Percentiles rank a stretch among this genome's conserved stretches.
phyloP scores from a whole-genome alignment of 2,329 filamentous ascomycete species.

The Bipolaris victoriae region DNA sequence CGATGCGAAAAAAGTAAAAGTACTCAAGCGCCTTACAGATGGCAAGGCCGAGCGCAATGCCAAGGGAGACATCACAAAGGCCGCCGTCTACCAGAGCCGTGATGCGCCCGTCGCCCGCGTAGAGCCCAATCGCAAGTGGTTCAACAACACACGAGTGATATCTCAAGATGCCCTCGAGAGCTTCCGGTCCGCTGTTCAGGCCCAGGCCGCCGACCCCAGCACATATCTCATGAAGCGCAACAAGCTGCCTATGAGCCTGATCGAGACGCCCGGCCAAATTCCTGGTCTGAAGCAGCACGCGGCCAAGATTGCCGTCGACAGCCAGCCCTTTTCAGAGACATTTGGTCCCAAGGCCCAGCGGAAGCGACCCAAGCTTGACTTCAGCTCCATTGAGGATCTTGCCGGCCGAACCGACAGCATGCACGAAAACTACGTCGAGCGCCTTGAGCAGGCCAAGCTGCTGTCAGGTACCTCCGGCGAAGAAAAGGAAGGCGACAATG shows the following conservation, averaged over 20 bases:
- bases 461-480: conserved; percentile 72
- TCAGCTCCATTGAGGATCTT: conserved; percentile 80
- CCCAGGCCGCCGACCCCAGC: conserved; percentile 88
- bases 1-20: conserved; percentile 82
- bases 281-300: conserved; percentile 91
- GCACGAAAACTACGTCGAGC: conserved; percentile 81
- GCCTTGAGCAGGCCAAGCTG: conserved; percentile 77
- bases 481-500: conserved; percentile 50
- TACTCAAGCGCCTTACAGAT: conserved; percentile 88
- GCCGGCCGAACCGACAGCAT: conserved; percentile 79
- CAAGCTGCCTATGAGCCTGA: conserved; percentile 94
- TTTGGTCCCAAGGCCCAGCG: conserved; percentile 94
- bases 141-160: conserved; percentile 90
- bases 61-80: conserved; percentile 80
- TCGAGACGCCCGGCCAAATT: conserved; percentile 73
- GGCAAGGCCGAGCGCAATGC: conserved; percentile 83
- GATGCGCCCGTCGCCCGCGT: conserved; percentile 84
- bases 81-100: conserved; percentile 81
- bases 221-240: conserved; percentile 95
- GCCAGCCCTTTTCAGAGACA: conserved; percentile 81
- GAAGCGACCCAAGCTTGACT: conserved; percentile 88
- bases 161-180: conserved; percentile 84
- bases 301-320: conserved; percentile 92
- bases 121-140: conserved; percentile 98
- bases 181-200: conserved; percentile 90